These are phyloP conservation scores for Yamadazyma ubonensis DNA, from an alignment of 805 yeast species.

Conservation along the genomic window DNA sequence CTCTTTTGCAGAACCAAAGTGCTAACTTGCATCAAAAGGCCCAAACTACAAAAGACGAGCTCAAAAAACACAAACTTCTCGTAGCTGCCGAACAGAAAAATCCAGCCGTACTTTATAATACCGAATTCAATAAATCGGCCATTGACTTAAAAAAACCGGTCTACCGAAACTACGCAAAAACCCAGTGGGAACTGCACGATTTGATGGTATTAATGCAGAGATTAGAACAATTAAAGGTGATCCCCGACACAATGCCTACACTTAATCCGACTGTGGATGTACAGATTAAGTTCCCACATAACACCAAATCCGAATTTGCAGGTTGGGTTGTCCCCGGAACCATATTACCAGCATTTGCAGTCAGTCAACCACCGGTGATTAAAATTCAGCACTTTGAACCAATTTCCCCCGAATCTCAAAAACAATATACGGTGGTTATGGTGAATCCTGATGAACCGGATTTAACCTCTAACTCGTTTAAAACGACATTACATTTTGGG, in stretches of 20 bases:
- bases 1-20: constrained; percentile 53
- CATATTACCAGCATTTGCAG: constrained; percentile 68
- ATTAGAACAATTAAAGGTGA: constrained; percentile 76
- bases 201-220: constrained; percentile 88
- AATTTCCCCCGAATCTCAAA: constrained; percentile 31
- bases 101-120: constrained; percentile 82
- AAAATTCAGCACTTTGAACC: constrained; percentile 68
- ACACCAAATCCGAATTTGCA: constrained; percentile 49
- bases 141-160: constrained; percentile 74
- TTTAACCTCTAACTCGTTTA: constrained; percentile 60
- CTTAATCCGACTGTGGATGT: constrained; percentile 78
- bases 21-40: constrained; percentile 38
- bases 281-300: constrained; percentile 70
- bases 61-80: constrained; percentile 26
- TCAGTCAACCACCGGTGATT: constrained; percentile 73
- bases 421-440: constrained; percentile 70
- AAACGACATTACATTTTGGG: constrained; percentile 76
- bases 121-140: constrained; percentile 35
- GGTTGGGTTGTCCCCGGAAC: constrained; percentile 81
- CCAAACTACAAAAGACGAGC: constrained; percentile 24
- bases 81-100: constrained; percentile 69
- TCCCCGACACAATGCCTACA: constrained; percentile 94
- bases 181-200: constrained; percentile 70
- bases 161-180: constrained; percentile 65
- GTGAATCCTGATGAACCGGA: constrained; percentile 95